Evolutionary conservation across 2,329 filamentous ascomycete species (phyloP).

Genomic region (Zymoseptoria tritici): DNA sequence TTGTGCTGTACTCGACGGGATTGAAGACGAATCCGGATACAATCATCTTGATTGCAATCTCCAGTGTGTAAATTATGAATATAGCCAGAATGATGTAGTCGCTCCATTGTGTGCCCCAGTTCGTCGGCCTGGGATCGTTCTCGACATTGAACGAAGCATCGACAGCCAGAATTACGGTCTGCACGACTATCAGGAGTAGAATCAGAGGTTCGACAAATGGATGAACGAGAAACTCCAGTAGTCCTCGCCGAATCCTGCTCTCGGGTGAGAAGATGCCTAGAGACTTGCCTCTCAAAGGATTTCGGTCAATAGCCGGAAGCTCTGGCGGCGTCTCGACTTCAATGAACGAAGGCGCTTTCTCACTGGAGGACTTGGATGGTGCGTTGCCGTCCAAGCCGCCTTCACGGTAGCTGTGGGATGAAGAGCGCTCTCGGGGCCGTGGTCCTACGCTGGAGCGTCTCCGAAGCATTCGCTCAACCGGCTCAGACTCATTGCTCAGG

Average conservation of each 20-base stretch:
- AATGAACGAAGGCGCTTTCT: conserved; percentile 28
- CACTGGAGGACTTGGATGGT: conserved; percentile 22
- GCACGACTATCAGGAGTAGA: conserved; percentile 76
- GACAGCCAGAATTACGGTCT: conserved; percentile 79
- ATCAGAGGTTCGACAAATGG: conserved; percentile 82
- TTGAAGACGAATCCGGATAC: conserved; percentile 93
- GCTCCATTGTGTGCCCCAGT: conserved; percentile 61
- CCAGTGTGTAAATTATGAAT: conserved; percentile 83
- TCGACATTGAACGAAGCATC: conserved; percentile 64
- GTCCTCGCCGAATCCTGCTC: conserved; percentile 61
- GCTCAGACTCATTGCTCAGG: conserved; percentile 83
- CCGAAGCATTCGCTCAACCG: conserved; percentile 71
- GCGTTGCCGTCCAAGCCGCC: conserved; percentile 19
- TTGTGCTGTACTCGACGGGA: conserved; percentile 82
- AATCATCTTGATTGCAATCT: conserved; percentile 73
- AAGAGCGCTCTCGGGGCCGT: conserved; percentile 1
- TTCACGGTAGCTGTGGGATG: neutral
- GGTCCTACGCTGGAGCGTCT: conserved; percentile 45
- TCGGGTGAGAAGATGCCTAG: conserved; percentile 77
- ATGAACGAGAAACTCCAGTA: conserved; percentile 81
- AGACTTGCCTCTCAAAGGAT: conserved; percentile 79
- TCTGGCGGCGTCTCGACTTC: conserved; percentile 18
- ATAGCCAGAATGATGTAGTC: conserved; percentile 77
- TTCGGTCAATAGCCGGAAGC: conserved; percentile 38
- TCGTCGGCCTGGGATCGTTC: conserved; percentile 48